Percentiles rank a stretch among this genome's conserved stretches.
Evolutionary conservation across 2,329 filamentous ascomycete species (phyloP).

Genomic region (Ophiostoma ulmi): DNA sequence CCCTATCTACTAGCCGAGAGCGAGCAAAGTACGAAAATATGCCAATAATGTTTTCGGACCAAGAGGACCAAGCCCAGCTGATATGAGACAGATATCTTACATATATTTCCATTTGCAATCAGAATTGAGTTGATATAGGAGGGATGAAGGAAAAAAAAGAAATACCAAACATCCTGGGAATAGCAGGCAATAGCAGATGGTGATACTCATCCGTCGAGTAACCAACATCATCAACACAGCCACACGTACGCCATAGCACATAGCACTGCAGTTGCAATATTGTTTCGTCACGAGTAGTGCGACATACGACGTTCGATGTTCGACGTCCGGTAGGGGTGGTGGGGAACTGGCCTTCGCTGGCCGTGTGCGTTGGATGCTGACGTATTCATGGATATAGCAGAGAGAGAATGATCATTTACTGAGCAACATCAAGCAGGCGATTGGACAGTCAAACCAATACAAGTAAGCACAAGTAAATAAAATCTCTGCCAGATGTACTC

Average conservation of each 20-base stretch:
- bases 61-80: too few species aligned
- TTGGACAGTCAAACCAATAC: not conserved
- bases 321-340: not conserved
- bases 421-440: not conserved
- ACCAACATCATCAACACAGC: not conserved
- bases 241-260: not conserved
- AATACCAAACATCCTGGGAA: too few species aligned
- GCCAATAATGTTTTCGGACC: too few species aligned
- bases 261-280: not conserved
- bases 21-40: not conserved
- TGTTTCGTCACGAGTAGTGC: not conserved
- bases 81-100: too few species aligned
- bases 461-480: not conserved
- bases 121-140: too few species aligned
- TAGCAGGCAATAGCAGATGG: not conserved
- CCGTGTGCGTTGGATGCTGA: constrained; percentile 7
- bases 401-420: not conserved
- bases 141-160: too few species aligned
- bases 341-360: not conserved
- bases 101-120: too few species aligned
- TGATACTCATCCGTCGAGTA: not conserved
- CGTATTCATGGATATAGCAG: not conserved
- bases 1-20: not conserved
- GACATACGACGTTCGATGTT: not conserved
- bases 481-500: not conserved